Base-by-base conservation (phyloP, 495 filamentous ascomycete genomes). In the Cercophora newfieldiana region DNA sequence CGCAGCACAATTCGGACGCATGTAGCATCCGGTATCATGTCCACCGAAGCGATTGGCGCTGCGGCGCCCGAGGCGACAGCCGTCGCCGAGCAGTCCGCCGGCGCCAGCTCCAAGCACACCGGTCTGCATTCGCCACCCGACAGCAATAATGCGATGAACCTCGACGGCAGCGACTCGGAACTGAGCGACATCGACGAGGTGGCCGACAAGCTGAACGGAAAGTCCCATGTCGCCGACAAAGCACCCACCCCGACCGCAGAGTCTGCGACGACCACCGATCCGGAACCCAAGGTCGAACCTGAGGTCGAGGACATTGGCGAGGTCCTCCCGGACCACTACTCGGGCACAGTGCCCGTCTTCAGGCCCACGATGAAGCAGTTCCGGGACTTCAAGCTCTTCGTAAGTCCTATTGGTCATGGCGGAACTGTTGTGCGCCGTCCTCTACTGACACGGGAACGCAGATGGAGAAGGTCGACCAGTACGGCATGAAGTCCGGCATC, bases 401-500 rank as follows among this genome's bases (percentile, higher is more conserved):
- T 88, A 81, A 31, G 83, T 78, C 24, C 30, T 18, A 30, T 19
- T 59, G 25, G 44, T 24, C 61, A 55, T 48, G 18, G 56, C 26
- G 37, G 51, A 18, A 26, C 29, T 64, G 24, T 25, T 59, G 22
- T 16, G 28, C 55, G 30, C 28, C 2, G 31, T 37, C 8, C 28
- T 30, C 7, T 55, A 49, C 72, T 74, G 53, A 74, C 68, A 31
- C 18, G n/a, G 63, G 16, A 28, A 62, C 56, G 25, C 56, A 86
- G 78, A 89, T 96, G 81, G 83, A 88, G 53, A 95, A 90, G 75
- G 87, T 98, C 67, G 90, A 98, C 74, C 88, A 88, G 65, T 96
- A 97, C 76, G 95, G 95, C 69, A 99, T 98, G 95, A 90, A 91
- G 78, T 92, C 92, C 16, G 95, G 95, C 16, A 97, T 99, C 72